Percentiles rank a stretch among this genome's conserved stretches.
Conservation (phyloP, 371 early-diverging fungal species). For the Mucor sp. region DNA sequence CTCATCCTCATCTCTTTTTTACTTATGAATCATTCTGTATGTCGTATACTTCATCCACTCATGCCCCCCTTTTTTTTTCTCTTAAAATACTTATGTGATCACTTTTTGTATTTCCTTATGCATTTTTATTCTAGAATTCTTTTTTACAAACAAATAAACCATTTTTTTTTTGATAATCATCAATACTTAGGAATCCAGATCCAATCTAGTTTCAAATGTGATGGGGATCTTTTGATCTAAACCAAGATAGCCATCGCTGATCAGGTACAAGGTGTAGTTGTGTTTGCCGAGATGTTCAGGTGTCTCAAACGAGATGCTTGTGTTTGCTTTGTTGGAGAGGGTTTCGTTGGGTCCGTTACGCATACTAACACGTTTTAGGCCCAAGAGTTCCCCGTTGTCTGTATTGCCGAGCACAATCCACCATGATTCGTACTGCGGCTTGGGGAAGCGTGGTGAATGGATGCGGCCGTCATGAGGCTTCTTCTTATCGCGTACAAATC, state of each 20-base stretch:
- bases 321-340: constrained; percentile 40
- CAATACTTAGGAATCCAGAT: constrained; percentile 18
- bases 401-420: constrained; percentile 81
- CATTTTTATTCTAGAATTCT: constrained; percentile 6
- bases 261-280: constrained; percentile 60
- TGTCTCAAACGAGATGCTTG: constrained; percentile 60
- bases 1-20: constrained; percentile 4
- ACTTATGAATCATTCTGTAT: constrained; percentile 17
- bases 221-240: constrained; percentile 69
- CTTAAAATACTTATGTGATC: constrained; percentile 2
- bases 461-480: constrained; percentile 66
- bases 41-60: constrained; percentile 19
- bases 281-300: constrained; percentile 69
- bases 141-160: constrained; percentile 3
- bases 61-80: neutral
- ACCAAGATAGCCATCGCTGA: constrained; percentile 84
- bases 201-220: constrained; percentile 51
- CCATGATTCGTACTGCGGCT: constrained; percentile 91
- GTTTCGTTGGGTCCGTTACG: constrained; percentile 59
- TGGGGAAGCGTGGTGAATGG: constrained; percentile 81
- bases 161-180: neutral
- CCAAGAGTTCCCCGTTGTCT: constrained; percentile 67
- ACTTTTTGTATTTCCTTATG: neutral
- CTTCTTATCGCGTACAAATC: constrained; percentile 28
- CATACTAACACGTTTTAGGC: constrained; percentile 76